A percentile compares a stretch with the other conserved stretches of the same genome.
phyloP scores from a whole-genome alignment of 2,329 filamentous ascomycete genomes.

The Aspergillus sp. region DNA sequence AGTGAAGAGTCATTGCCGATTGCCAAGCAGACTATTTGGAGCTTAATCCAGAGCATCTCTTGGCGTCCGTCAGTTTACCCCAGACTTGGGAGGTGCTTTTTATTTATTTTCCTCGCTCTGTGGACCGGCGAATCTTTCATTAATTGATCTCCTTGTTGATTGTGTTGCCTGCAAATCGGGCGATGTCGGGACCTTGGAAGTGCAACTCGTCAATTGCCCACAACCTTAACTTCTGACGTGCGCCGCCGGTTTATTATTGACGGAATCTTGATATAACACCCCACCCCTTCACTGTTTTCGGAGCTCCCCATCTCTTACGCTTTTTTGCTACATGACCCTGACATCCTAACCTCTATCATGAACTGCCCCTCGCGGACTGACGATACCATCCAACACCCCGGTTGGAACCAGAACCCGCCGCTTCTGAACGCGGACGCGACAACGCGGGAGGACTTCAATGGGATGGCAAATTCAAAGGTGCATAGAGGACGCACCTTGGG shows the following conservation, averaged over 20 bases:
- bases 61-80: background rate
- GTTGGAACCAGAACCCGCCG: slow-evolving; percentile 63
- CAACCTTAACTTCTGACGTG: background rate
- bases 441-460: slow-evolving; percentile 62
- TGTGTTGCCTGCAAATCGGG: background rate
- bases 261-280: background rate
- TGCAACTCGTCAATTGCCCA: background rate
- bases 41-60: slow-evolving; percentile 3
- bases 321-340: too few species aligned
- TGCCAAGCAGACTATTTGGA: slow-evolving; percentile 7
- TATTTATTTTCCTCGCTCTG: background rate
- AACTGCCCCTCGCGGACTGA: slow-evolving; percentile 66
- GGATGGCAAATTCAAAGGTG: slow-evolving; percentile 58
- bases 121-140: background rate
- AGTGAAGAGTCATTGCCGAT: background rate
- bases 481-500: slow-evolving; percentile 41
- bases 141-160: background rate
- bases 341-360: slow-evolving; percentile 43
- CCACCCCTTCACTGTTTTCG: background rate
- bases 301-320: background rate
- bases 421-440: slow-evolving; percentile 60
- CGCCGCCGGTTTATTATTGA: background rate
- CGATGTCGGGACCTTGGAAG: background rate
- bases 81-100: background rate
- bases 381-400: slow-evolving; percentile 51